These are phyloP conservation scores for Oehlia diaphana DNA, from an alignment of 192 early-diverging fungal genomes.

Conservation along the genomic window DNA sequence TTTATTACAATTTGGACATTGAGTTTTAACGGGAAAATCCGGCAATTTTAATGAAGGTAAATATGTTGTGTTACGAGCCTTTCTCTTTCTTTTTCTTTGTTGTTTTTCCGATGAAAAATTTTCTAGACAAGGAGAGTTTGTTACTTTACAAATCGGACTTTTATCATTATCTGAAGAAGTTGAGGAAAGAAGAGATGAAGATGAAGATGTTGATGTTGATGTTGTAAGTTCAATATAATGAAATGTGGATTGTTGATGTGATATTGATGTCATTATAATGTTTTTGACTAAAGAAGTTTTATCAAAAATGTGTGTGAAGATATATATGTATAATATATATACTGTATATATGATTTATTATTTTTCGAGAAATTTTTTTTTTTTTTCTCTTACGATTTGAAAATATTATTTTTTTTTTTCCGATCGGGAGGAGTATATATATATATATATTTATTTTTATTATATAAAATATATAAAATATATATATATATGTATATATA, in stretches of 20 bases:
- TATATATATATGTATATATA: no score
- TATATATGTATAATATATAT: no score
- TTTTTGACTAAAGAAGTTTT: no score
- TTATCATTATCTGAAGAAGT: neutral
- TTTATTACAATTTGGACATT: conserved; percentile 19
- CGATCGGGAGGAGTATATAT: no score
- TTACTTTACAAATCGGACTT: neutral
- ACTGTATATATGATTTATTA: no score
- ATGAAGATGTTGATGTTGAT: neutral
- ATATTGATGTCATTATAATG: neutral
- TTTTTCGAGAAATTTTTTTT: no score
- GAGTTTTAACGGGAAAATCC: conserved; percentile 20
- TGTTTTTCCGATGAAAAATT: neutral
- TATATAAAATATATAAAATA: no score
- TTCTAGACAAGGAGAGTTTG: neutral
- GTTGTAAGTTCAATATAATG: neutral
- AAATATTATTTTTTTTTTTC: no score
- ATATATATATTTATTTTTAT: no score
- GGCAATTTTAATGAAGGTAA: conserved; percentile 13
- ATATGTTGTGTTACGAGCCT: neutral
- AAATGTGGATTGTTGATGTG: neutral
- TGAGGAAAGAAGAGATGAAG: neutral
- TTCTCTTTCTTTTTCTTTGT: neutral
- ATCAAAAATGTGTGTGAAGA: no score
- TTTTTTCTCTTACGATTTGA: no score